Evolutionary conservation across 2,329 filamentous ascomycete genomes (phyloP).

Genomic region (Aplosporella prunicola): DNA sequence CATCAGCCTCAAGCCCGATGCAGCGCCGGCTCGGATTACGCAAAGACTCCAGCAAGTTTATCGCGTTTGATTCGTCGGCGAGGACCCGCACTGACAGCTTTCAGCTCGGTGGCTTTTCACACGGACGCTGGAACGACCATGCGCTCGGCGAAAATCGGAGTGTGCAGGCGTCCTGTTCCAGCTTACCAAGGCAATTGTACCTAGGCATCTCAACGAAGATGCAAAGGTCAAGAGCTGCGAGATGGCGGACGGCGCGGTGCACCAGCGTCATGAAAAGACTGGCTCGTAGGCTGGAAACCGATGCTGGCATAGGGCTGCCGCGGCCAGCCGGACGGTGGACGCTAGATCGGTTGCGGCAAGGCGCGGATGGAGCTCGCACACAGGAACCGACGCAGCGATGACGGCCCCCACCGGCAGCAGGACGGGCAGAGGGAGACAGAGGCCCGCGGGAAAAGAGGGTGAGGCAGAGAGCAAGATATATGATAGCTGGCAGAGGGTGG

Average conservation of each 20-base stretch:
- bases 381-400: too few species aligned
- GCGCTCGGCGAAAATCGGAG: too few species aligned
- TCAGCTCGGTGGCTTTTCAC: constrained; percentile 7
- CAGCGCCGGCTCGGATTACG: constrained; percentile 2
- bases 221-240: neutral
- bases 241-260: too few species aligned
- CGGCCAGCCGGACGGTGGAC: constrained; percentile 3
- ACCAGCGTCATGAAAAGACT: neutral
- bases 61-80: constrained; percentile 3
- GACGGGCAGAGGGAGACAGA: too few species aligned
- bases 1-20: constrained; percentile 4
- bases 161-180: too few species aligned
- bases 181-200: too few species aligned
- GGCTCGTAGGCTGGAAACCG: neutral
- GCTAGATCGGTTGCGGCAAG: constrained; percentile 7
- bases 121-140: constrained; percentile 1
- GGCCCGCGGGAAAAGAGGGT: too few species aligned
- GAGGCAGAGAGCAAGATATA: too few species aligned
- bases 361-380: too few species aligned
- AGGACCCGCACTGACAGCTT: constrained; percentile 9
- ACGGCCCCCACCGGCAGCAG: too few species aligned
- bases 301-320: constrained; percentile 9
- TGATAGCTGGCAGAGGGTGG: too few species aligned
- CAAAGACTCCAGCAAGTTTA: constrained; percentile 4
- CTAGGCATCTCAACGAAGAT: constrained; percentile 6